Conservation (phyloP, 495 filamentous ascomycete species). For the Sordaria brevicollis region DNA sequence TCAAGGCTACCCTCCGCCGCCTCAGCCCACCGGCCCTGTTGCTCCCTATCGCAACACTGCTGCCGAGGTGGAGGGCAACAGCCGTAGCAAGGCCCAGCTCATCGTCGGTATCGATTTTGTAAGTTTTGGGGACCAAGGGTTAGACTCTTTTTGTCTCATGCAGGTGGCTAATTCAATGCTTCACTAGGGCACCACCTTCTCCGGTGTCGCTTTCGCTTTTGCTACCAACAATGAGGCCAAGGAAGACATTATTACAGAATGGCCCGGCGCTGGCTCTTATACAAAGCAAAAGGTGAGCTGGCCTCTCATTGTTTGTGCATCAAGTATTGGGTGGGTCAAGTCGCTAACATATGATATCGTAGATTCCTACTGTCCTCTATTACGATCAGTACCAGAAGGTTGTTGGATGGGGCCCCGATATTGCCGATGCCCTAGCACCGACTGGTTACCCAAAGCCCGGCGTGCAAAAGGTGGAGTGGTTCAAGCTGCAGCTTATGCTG, state of each 20-base stretch:
- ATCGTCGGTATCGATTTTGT: constrained; percentile 80
- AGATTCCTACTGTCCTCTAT: constrained; percentile 68
- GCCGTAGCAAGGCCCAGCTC: constrained; percentile 68
- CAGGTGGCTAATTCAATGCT: constrained; percentile 12
- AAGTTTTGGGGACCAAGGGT: constrained; percentile 26
- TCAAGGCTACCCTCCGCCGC: constrained; percentile 31
- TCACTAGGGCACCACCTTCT: constrained; percentile 62
- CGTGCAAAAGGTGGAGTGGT: constrained; percentile 72
- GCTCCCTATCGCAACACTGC: constrained; percentile 44
- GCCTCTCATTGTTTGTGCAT: neutral
- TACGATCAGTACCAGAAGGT: constrained; percentile 72
- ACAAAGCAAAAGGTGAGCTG: constrained; percentile 59
- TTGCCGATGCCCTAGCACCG: constrained; percentile 62
- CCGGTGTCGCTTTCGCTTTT: constrained; percentile 64
- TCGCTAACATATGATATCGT: neutral
- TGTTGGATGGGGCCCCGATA: constrained; percentile 68
- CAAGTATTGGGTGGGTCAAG: neutral
- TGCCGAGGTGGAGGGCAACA: constrained; percentile 79
- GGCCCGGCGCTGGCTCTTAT: constrained; percentile 65
- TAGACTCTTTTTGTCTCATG: neutral
- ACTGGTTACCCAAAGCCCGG: constrained; percentile 67
- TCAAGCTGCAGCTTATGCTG: constrained; percentile 70
- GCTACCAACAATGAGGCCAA: constrained; percentile 69
- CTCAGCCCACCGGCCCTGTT: constrained; percentile 29
- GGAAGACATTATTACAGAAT: constrained; percentile 71